A percentile compares a stretch with the other conserved stretches of the same genome.
Evolutionary conservation across 2,329 filamentous ascomycete genomes (phyloP).

Genomic region (Leptographium galeiforme): DNA sequence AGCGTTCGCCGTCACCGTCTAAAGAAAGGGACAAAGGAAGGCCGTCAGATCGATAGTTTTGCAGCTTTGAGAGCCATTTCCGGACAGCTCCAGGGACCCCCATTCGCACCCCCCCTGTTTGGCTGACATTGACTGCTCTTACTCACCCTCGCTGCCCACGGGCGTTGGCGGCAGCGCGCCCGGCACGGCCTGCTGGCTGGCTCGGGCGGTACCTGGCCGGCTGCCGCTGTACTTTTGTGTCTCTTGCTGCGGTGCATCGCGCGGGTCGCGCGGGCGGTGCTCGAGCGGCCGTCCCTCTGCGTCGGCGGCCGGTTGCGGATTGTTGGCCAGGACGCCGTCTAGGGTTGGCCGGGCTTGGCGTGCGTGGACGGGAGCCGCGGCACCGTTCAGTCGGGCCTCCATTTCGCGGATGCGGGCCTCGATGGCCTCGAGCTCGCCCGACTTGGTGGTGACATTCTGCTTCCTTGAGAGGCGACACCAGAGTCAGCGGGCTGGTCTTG

Average conservation of each 20-base stretch:
- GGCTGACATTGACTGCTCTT: background rate
- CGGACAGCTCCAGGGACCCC: background rate
- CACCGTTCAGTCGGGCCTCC: slow-evolving; percentile 55
- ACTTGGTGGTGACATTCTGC: slow-evolving; percentile 59
- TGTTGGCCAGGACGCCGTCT: slow-evolving; percentile 14
- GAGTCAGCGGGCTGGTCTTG: background rate
- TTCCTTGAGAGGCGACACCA: slow-evolving; percentile 43
- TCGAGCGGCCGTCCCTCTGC: slow-evolving; percentile 7
- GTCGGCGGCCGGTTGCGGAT: slow-evolving; percentile 7
- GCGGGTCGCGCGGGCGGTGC: slow-evolving; percentile 9
- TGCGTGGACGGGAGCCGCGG: slow-evolving; percentile 12
- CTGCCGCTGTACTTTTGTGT: slow-evolving; percentile 27
- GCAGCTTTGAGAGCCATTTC: background rate
- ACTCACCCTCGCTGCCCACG: slow-evolving; percentile 48
- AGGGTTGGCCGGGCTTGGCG: slow-evolving; percentile 18
- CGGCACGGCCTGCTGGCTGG: slow-evolving; percentile 35
- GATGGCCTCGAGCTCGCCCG: slow-evolving; percentile 71
- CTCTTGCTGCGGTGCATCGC: slow-evolving; percentile 3
- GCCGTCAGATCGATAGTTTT: background rate
- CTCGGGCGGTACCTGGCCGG: slow-evolving; percentile 39
- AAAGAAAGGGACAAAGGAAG: background rate
- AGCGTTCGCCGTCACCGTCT: background rate
- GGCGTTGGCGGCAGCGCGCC: slow-evolving; percentile 48
- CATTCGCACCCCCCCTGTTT: no score
- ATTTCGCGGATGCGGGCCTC: slow-evolving; percentile 75